These are phyloP conservation scores for Phialophora verrucosa DNA, from an alignment of 2,329 filamentous ascomycete genomes.

Conservation along the genomic window DNA sequence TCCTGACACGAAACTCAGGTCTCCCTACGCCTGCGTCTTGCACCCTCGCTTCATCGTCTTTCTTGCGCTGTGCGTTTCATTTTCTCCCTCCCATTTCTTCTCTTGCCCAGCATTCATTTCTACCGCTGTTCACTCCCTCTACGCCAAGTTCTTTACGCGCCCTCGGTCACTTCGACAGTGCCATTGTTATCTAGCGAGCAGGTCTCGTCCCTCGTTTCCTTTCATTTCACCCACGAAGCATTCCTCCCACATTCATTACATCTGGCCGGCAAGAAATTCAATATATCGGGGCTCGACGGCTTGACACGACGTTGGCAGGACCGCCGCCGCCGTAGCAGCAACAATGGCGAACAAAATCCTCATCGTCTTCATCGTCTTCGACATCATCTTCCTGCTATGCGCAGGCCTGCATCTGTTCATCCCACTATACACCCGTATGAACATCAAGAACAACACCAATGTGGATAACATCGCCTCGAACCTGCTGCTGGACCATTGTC, in stretches of 20 bases:
- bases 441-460: constrained; percentile 51
- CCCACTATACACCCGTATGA: constrained; percentile 56
- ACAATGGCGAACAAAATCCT: constrained; percentile 57
- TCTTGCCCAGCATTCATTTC: constrained; percentile 11
- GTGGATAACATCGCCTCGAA: constrained; percentile 58
- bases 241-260: constrained; percentile 2
- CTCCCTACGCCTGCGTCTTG: constrained; percentile 29
- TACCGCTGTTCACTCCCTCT: constrained; percentile 7
- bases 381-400: constrained; percentile 59
- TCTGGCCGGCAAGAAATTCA: neutral
- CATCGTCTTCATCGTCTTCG: constrained; percentile 56
- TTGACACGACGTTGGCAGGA: neutral
- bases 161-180: constrained; percentile 25
- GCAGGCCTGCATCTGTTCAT: constrained; percentile 60
- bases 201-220: constrained; percentile 32
- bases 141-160: constrained; percentile 13
- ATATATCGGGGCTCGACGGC: neutral
- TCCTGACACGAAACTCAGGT: constrained; percentile 27
- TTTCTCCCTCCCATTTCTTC: constrained; percentile 22
- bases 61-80: constrained; percentile 28
- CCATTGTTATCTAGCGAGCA: constrained; percentile 29
- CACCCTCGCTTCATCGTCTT: constrained; percentile 20
- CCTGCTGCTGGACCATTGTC: constrained; percentile 59
- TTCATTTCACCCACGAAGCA: constrained; percentile 15
- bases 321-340: neutral